Evolutionary conservation across 1,139 yeast genomes (phyloP).

Genomic region (Hemisphaericaspora subhashii): DNA sequence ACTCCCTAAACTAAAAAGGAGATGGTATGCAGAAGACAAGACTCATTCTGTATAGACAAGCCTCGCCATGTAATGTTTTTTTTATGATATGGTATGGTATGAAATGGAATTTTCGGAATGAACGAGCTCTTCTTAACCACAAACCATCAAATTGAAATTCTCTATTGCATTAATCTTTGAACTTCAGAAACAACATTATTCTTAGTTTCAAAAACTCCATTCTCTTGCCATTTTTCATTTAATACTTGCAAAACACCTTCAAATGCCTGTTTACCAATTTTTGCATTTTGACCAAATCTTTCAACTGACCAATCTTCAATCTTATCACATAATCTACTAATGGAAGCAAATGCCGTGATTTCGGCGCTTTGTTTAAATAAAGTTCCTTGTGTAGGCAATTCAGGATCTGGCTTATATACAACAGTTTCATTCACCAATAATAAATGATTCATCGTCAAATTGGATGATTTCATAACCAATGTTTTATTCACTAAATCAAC

Average conservation of each 20-base stretch:
- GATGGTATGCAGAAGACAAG: no score
- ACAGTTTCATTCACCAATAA: conserved; percentile 86
- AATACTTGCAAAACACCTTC: conserved; percentile 69
- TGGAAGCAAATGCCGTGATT: conserved; percentile 79
- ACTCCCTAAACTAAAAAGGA: no score
- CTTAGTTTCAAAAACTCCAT: conserved; percentile 35
- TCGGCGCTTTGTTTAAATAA: conserved; percentile 79
- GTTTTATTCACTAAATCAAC: conserved; percentile 69
- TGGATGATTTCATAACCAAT: conserved; percentile 79
- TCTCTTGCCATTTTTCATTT: conserved; percentile 50
- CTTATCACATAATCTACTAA: conserved; percentile 70
- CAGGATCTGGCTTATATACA: conserved; percentile 66
- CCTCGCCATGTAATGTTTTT: no score
- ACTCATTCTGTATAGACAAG: no score
- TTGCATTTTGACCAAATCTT: conserved; percentile 85
- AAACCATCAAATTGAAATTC: no score
- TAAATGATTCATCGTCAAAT: conserved; percentile 77
- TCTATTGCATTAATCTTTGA: conserved; percentile 5
- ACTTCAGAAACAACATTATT: conserved; percentile 4
- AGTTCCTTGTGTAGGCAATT: conserved; percentile 52
- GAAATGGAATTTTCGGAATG: no score
- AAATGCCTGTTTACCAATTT: conserved; percentile 77
- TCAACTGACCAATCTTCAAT: conserved; percentile 92
- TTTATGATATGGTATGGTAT: no score
- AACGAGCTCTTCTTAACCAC: no score